Evolutionary conservation across 257 asterid genomes (phyloP), one percentile per base, ranked within the genome.

Genomic region (Primulina huaijiensis): DNA sequence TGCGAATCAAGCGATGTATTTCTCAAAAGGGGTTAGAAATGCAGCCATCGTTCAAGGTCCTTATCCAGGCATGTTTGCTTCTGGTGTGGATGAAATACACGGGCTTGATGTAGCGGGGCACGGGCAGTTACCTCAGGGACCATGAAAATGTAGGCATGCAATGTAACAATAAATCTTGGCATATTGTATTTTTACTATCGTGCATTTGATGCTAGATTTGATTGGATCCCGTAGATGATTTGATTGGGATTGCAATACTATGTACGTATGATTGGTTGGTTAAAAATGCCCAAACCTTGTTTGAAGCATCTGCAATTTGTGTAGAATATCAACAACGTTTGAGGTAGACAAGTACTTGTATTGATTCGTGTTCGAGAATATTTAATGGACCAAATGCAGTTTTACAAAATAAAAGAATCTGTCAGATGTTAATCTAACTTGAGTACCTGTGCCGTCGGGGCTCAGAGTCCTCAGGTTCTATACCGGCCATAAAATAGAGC

Each of bases 81-180:
- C 88, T 10, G 89, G 90, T 67, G 82, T 80, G 57, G 97, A 86
- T 71, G 97, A 86, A 46, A 60, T 67, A 58, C 96, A 83, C 8
- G 85, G 82, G 2, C 35, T 77, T 20, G 95, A 88, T 69, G 72
- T 69, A 2, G 66, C 80, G 27, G 57, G 7, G 8, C 29, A 68
- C 78, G 88, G 95, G 68, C 90, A 94, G 85, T 72, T 82, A 56
- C 73, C 89, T 23, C 92, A 76, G 33, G 75, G 78, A 14, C 25
- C 65, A 30, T 76, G 74, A 67, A 58, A 61, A 34, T n/a, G 10
- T 62, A 16, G 68, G 52, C 12, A 2, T 10, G 17, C 20, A 50
- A 50, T 50, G 21, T 50, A 6, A 50, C 20, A 16, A 17, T 17
- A 46, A 46, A 16, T 16, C 53, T 43, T 16, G 7, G 56, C 56